phyloP scores from a whole-genome alignment of 352 stramenopile genomes.

The Globisporangium nunn region DNA sequence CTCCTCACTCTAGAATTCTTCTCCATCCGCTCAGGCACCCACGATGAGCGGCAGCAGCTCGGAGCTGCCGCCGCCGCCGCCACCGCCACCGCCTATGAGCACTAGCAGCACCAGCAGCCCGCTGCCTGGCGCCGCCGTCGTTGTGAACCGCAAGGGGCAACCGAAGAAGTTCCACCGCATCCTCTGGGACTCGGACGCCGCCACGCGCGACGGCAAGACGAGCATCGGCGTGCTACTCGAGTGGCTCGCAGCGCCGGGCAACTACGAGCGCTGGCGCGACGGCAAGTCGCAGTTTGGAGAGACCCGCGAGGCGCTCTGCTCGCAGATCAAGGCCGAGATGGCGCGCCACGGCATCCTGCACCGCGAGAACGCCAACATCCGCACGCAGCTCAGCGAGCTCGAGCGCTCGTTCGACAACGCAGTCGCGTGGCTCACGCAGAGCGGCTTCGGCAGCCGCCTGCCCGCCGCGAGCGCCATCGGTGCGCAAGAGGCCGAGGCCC shows the following conservation, averaged over 20 bases:
- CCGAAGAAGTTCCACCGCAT: slow-evolving; percentile 58
- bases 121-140: not conserved
- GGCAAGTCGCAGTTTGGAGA: slow-evolving; percentile 62
- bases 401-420: slow-evolving; percentile 55
- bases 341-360: slow-evolving; percentile 52
- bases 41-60: not conserved
- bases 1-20: too few species aligned
- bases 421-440: slow-evolving; percentile 43
- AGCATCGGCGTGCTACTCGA: slow-evolving; percentile 63
- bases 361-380: slow-evolving; percentile 75
- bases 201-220: slow-evolving; percentile 57
- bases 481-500: slow-evolving; percentile 25
- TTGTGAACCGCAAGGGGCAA: not conserved
- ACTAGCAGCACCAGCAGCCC: not conserved
- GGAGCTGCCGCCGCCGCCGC: not conserved
- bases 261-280: slow-evolving; percentile 62
- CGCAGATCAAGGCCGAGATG: slow-evolving; percentile 65
- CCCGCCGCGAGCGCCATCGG: slow-evolving; percentile 5
- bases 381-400: slow-evolving; percentile 73
- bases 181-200: slow-evolving; percentile 69
- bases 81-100: not conserved
- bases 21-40: not conserved
- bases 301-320: slow-evolving; percentile 63
- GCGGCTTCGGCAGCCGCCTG: slow-evolving; percentile 28
- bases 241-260: slow-evolving; percentile 52